Evolutionary conservation across 2,329 filamentous ascomycete genomes (phyloP), one percentile per base, ranked within the genome.

Genomic region (Xylariaceae sp.): DNA sequence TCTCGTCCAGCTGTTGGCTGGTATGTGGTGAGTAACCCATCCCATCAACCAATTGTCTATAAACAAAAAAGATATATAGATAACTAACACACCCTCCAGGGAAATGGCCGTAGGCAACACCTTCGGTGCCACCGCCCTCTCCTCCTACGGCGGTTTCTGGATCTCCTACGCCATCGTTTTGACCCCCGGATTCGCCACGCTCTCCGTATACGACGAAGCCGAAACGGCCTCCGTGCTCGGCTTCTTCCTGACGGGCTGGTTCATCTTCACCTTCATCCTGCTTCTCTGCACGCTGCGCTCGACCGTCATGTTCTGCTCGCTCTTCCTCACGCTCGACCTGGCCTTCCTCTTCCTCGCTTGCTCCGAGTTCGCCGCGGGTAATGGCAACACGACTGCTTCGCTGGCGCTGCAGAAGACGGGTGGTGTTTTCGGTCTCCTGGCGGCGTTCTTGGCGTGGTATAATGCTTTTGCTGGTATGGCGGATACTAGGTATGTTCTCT

Each of bases 101-200:
- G 89, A 93, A 77, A 90, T 93, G 84, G 88, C 89, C 41, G 81
- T 90, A n/a, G 89, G 89, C 59, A 93, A 93, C 80, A 93, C 90
- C 9, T 92, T 93, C 66, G 89, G 89, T 80, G 89, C 88, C 55
- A 92, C 89, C 23, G 88, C 89, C 17, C 77, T 93, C 59, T 89
- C 88, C 8, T 92, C 89, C 0, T 93, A 90, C 70, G 89, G 90
- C 67, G 89, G 89, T 64, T 93, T 93, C 81, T 93, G 90, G 90
- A 83, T 93, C 69, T 79, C 82, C 10, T 88, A 90, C 68, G 89
- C 79, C 63, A 87, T 92, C 67, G 80, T 92, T 56, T 75, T 89
- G 62, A 90, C 88, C 1, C 89, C 83, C 1, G 71, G 81, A 63
- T 92, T 89, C 77, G 73, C 82, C 52, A 85, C 90, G 59, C 72